Percentiles rank a stretch among this genome's conserved stretches.
Conservation (phyloP, 2,329 filamentous ascomycete genomes). For the Cladosporium halotolerans region DNA sequence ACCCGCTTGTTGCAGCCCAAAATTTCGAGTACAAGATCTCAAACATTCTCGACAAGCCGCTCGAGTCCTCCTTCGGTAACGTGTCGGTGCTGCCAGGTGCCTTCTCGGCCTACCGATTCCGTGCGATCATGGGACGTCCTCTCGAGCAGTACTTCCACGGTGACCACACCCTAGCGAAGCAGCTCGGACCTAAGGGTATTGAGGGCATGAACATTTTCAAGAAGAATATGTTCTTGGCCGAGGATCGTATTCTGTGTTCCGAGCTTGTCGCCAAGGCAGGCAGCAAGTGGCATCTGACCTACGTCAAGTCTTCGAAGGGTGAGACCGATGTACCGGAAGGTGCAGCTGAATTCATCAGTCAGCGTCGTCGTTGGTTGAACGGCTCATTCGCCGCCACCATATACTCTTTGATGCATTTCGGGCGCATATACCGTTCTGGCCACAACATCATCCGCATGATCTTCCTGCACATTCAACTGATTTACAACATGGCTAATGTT, state of each 20-base stretch:
- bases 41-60: slow-evolving; percentile 96
- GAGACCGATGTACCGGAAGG: slow-evolving; percentile 98
- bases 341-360: slow-evolving; percentile 92
- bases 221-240: slow-evolving; percentile 99
- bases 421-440: slow-evolving; percentile 95
- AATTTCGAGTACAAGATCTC: slow-evolving; percentile 99
- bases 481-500: slow-evolving; percentile 89
- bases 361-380: slow-evolving; percentile 98
- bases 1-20: slow-evolving; percentile 92
- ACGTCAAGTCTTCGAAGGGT: slow-evolving; percentile 98
- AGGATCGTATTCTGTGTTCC: slow-evolving; percentile 99
- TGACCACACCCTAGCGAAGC: slow-evolving; percentile 93
- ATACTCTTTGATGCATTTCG: slow-evolving; percentile 97
- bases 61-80: slow-evolving; percentile 96
- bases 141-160: slow-evolving; percentile 99
- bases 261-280: slow-evolving; percentile 97
- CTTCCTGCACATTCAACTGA: slow-evolving; percentile 92
- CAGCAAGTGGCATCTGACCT: slow-evolving; percentile 97
- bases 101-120: slow-evolving; percentile 96
- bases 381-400: slow-evolving; percentile 96
- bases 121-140: slow-evolving; percentile 94
- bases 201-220: slow-evolving; percentile 99
- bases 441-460: slow-evolving; percentile 98
- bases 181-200: slow-evolving; percentile 97
- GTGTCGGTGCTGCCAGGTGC: slow-evolving; percentile 97